Conservation (phyloP, 1,139 yeast genomes). For the Waltiozyma sp. region DNA sequence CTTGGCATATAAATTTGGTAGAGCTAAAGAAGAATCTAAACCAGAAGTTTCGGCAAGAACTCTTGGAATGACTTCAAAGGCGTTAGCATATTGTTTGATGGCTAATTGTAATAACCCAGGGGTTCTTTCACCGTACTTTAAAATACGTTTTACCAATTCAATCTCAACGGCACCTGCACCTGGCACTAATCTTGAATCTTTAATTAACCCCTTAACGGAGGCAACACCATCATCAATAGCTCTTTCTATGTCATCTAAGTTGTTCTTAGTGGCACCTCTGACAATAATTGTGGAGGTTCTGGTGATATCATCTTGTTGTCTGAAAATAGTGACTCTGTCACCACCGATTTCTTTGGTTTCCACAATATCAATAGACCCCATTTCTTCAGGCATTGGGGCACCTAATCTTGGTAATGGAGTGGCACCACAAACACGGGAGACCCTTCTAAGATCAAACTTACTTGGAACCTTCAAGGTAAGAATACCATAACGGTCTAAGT, state of each 20-base stretch:
- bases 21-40: conserved; percentile 74
- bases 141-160: conserved; percentile 70
- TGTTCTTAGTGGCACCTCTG: conserved; percentile 96
- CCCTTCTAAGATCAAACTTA: conserved; percentile 86
- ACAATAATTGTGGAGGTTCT: conserved; percentile 86
- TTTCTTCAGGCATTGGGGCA: conserved; percentile 92
- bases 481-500: conserved; percentile 76
- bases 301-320: conserved; percentile 58
- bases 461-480: conserved; percentile 84
- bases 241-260: conserved; percentile 88
- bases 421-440: conserved; percentile 95
- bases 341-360: conserved; percentile 95
- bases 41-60: conserved; percentile 94
- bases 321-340: conserved; percentile 89
- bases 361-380: conserved; percentile 79
- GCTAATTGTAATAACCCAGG: conserved; percentile 92
- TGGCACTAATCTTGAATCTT: conserved; percentile 60
- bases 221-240: conserved; percentile 96
- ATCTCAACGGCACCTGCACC: conserved; percentile 98
- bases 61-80: conserved; percentile 90
- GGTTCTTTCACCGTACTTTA: conserved; percentile 81
- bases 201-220: conserved; percentile 79
- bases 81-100: conserved; percentile 86
- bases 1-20: conserved; percentile 81
- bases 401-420: conserved; percentile 92